Conservation (phyloP, 176 grass and related monocot genomes). For the Hordeum vulgare region DNA sequence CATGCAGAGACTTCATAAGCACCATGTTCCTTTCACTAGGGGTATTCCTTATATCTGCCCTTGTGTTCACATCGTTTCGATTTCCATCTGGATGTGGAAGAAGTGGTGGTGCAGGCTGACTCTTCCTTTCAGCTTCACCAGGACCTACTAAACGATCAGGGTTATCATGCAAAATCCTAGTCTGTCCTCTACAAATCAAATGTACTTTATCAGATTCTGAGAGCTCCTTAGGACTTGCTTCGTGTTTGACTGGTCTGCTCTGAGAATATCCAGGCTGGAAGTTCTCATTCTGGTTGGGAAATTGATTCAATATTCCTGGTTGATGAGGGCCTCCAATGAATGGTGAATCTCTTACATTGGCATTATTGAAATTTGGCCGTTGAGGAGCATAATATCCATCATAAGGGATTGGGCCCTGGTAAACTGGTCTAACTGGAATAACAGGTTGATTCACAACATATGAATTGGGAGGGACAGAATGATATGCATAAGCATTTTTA, state of each 20-base stretch:
- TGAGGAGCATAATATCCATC: conserved; percentile 65
- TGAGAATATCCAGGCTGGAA: conserved; percentile 43
- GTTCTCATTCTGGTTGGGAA: conserved; percentile 46
- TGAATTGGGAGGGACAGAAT: conserved; percentile 46
- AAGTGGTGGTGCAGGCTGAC: conserved; percentile 38
- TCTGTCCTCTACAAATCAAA: conserved; percentile 49
- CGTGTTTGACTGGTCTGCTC: conserved; percentile 43
- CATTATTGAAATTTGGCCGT: conserved; percentile 44
- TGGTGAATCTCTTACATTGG: conserved; percentile 43
- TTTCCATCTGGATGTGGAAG: conserved; percentile 38
- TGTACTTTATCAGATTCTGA: conserved; percentile 35
- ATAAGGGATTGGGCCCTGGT: conserved; percentile 58
- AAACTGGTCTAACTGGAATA: conserved; percentile 65
- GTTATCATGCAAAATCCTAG: conserved; percentile 75
- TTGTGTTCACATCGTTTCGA: conserved; percentile 10
- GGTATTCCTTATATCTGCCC: conserved; percentile 22
- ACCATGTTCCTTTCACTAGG: conserved; percentile 31
- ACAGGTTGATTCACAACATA: conserved; percentile 66
- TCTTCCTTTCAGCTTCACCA: conserved; percentile 42
- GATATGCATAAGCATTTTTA: conserved; percentile 56
- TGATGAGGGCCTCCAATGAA: conserved; percentile 44
- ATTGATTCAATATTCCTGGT: conserved; percentile 60
- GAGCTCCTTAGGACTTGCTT: conserved; percentile 25
- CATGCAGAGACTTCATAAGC: conserved; percentile 19
- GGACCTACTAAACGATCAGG: conserved; percentile 20